Evolutionary conservation across 371 early-diverging fungal species (phyloP).

Genomic region (Gilbertella persicaria): DNA sequence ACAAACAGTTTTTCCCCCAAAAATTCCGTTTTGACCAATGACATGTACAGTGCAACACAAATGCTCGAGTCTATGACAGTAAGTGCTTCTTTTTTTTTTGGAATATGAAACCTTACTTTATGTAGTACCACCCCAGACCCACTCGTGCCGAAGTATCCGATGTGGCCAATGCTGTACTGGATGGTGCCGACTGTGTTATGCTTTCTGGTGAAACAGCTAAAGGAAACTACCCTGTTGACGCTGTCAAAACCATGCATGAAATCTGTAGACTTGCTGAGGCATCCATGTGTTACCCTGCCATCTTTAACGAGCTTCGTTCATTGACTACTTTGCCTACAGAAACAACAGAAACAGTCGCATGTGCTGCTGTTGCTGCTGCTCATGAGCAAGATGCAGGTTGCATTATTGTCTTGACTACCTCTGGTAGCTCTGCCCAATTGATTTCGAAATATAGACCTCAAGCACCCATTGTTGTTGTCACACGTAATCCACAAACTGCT

Average conservation of each 20-base stretch:
- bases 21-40: not conserved
- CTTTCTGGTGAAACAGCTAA: constrained; percentile 98
- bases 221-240: constrained; percentile 81
- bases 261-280: constrained; percentile 78
- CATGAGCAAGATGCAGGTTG: constrained; percentile 86
- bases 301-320: constrained; percentile 80
- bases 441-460: constrained; percentile 95
- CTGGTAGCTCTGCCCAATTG: constrained; percentile 88
- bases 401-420: constrained; percentile 81
- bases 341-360: constrained; percentile 92
- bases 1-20: not conserved
- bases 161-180: constrained; percentile 97
- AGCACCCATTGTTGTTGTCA: constrained; percentile 91
- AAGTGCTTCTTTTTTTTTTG: constrained; percentile 28
- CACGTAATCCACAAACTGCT: constrained; percentile 83
- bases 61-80: constrained; percentile 99
- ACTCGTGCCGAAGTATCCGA: constrained; percentile 99
- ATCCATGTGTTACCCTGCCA: constrained; percentile 74
- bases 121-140: constrained; percentile 87
- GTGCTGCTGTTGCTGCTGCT: constrained; percentile 89
- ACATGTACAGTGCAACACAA: constrained; percentile 83
- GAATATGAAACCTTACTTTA: not conserved
- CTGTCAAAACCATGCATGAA: constrained; percentile 77
- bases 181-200: constrained; percentile 99
- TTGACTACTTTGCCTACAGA: constrained; percentile 75